Evolutionary conservation across 1,139 yeast genomes (phyloP).

Genomic region (Yamadazyma oceani): DNA sequence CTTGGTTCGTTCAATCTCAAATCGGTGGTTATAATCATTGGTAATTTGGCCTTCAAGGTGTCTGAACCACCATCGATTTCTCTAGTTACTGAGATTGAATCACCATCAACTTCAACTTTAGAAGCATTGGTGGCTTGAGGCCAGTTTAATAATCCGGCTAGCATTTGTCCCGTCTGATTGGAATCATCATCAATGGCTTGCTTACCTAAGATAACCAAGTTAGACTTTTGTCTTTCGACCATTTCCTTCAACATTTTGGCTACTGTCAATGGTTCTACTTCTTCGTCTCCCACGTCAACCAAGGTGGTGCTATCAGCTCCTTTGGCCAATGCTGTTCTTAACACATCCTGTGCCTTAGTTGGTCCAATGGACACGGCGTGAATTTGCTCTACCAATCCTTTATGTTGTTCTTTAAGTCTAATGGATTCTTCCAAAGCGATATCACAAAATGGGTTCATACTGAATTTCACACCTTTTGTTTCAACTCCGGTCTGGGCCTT

Average conservation of each 20-base stretch:
- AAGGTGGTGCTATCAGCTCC: slow-evolving; percentile 89
- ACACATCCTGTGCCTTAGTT: slow-evolving; percentile 79
- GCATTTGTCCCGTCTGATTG: slow-evolving; percentile 96
- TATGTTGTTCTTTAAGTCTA: slow-evolving; percentile 66
- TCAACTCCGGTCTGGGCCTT: slow-evolving; percentile 84
- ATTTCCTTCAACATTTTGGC: slow-evolving; percentile 80
- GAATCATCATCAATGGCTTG: slow-evolving; percentile 96
- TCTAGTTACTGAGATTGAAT: slow-evolving; percentile 71
- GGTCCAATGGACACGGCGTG: slow-evolving; percentile 96
- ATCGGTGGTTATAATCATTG: slow-evolving; percentile 88
- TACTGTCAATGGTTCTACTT: slow-evolving; percentile 84
- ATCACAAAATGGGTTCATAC: slow-evolving; percentile 96
- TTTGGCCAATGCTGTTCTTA: slow-evolving; percentile 89
- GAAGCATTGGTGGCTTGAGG: slow-evolving; percentile 98
- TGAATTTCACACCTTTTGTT: slow-evolving; percentile 86
- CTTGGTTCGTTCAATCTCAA: slow-evolving; percentile 92
- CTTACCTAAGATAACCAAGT: slow-evolving; percentile 85
- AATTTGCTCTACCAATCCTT: slow-evolving; percentile 72
- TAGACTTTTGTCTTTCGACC: slow-evolving; percentile 68
- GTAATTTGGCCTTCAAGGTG: slow-evolving; percentile 73
- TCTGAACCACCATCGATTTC: slow-evolving; percentile 97
- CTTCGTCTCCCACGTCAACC: slow-evolving; percentile 72
- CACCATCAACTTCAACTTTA: slow-evolving; percentile 68
- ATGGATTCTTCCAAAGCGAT: slow-evolving; percentile 94
- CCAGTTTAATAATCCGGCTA: slow-evolving; percentile 93